These are phyloP conservation scores for Lasiodiplodia gonubiensis DNA, from an alignment of 2,329 filamentous ascomycete genomes.

Conservation along the genomic window DNA sequence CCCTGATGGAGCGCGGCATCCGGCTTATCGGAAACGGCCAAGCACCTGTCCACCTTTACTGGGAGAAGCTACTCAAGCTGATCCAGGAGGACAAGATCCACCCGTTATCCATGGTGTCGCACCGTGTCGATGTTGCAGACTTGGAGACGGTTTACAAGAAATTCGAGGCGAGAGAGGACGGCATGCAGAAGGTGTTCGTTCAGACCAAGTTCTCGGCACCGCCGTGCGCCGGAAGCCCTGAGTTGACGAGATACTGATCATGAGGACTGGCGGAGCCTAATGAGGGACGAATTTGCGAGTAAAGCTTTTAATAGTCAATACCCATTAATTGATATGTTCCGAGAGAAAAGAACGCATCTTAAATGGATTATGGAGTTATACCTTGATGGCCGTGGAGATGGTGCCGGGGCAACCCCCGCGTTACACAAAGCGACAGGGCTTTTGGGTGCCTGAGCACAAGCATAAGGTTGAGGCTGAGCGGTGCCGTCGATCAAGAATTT, in stretches of 20 bases:
- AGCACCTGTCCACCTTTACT: constrained; percentile 81
- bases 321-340: not conserved
- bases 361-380: not conserved
- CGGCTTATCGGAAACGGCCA: constrained; percentile 74
- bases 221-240: constrained; percentile 56
- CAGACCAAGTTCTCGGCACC: constrained; percentile 64
- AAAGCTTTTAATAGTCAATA: not conserved
- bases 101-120: constrained; percentile 79
- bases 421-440: too few relatives aligned
- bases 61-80: constrained; percentile 73
- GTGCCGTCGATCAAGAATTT: constrained; percentile 12
- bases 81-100: constrained; percentile 74
- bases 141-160: constrained; percentile 60
- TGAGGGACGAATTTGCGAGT: not conserved
- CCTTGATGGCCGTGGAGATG: not conserved
- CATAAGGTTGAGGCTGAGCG: constrained; percentile 16
- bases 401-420: not conserved
- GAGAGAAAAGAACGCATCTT: not conserved
- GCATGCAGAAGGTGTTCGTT: constrained; percentile 81
- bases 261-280: not conserved
- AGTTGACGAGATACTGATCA: constrained; percentile 53
- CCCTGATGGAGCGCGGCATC: constrained; percentile 85
- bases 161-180: constrained; percentile 73
- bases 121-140: constrained; percentile 66
- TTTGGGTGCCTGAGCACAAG: constrained; percentile 3